Evolutionary conservation across 257 asterid species (phyloP).

Genomic region (Solanum acaule): DNA sequence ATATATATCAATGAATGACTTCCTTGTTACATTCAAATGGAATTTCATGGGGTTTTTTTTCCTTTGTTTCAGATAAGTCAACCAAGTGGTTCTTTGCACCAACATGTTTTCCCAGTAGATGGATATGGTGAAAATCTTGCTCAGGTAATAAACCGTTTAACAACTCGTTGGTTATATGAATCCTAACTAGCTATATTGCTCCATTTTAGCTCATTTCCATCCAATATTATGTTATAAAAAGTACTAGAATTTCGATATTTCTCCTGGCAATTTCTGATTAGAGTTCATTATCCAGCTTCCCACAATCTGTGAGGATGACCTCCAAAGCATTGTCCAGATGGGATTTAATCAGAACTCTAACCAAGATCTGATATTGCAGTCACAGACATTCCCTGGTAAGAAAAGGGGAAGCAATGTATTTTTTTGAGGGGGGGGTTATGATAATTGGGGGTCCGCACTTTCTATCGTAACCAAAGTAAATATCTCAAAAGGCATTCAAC

Average conservation of each 20-base stretch:
- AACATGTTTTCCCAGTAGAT: constrained; percentile 43
- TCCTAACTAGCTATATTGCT: not conserved
- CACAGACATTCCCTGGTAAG: constrained; percentile 49
- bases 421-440: not conserved
- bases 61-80: constrained; percentile 37
- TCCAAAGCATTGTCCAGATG: constrained; percentile 89
- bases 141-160: constrained; percentile 31
- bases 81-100: constrained; percentile 35
- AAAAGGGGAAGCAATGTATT: not conserved
- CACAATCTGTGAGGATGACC: constrained; percentile 61
- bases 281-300: constrained; percentile 40
- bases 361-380: constrained; percentile 4
- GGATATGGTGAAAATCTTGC: constrained; percentile 39
- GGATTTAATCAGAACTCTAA: constrained; percentile 42
- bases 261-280: not conserved
- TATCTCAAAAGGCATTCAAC: not conserved
- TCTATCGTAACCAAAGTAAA: not conserved
- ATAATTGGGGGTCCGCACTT: not conserved
- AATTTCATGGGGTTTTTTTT: not conserved
- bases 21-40: not conserved
- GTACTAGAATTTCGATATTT: not conserved
- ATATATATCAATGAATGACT: not conserved
- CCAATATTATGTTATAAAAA: not conserved
- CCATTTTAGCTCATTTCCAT: not conserved
- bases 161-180: not conserved